Evolutionary conservation across 257 asterid genomes (phyloP), one percentile per base, ranked within the genome.

Genomic region (Solanum chiquidenum): DNA sequence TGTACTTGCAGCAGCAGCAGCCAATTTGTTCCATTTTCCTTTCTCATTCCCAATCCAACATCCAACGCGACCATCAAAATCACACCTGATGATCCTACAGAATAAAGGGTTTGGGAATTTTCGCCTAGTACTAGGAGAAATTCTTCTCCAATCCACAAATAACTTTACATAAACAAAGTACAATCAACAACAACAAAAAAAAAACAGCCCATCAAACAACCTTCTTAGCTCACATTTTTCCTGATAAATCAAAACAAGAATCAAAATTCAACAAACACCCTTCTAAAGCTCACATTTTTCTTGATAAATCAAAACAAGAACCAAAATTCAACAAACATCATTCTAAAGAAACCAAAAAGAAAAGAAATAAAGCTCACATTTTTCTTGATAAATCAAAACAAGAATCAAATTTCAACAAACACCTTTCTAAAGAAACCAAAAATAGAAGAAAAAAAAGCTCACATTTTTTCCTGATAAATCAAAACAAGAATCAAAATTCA

Each of bases 1-100:
- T 88, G 88, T 88, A 88, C 88, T 90, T 69, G 92, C 88, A 71
- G 18, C 34, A 66, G 35, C 20, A 12, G 37, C 75, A 79, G 90
- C 87, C 86, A 86, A 49, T 85, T 83, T 88, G 83, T 80, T 88
- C 92, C 87, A 90, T 91, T 89, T 91, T 80, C 83, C 89, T 55
- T 93, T 93, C 86, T 92, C 94, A 90, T 40, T 90, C 90, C 88
- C 94, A 92, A 91, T 91, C 95, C 93, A 90, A 91, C 90, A 90
- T 90, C 93, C 94, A 92, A 91, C 91, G 86, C 77, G 91, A 89
- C 94, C 93, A 92, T 93, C 93, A 90, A 89, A 91, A 87, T 69
- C 93, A 90, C 66, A 93, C 95, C 99, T 94, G 93, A 89, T 92
- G 94, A 96, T 93, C 93, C 90, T 87, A 91, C 92, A 93, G 91